Base-by-base conservation (phyloP, 2,329 filamentous ascomycete genomes). In the Xylariaceae sp. region DNA sequence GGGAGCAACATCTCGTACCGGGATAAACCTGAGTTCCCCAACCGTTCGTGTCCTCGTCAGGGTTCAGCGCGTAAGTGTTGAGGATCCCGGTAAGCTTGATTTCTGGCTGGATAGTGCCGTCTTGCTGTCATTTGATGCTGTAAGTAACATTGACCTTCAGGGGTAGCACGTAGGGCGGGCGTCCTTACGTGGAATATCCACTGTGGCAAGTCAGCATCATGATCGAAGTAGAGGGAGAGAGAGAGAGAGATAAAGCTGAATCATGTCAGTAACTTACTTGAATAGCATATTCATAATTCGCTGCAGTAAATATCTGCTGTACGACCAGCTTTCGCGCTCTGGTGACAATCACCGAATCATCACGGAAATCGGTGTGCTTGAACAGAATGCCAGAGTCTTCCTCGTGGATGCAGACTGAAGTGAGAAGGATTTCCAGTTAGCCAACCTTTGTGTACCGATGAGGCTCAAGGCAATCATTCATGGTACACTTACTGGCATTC, bases 1-100 rank as follows among this genome's bases (percentile, higher is more conserved):
- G 31, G 31, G 8, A 11, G 4, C n/a, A n/a, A n/a, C n/a, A 7
- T 33, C 23, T 2, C 50, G 36, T 52, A 54, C 62, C 82, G 0
- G 87, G 85, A 56, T 90, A 92, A 7, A 96, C 89, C 61, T 94
- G 83, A 0, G 88, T 94, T 40, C 89, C 89, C 86, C 87, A 95
- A 43, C 86, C 87, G 19, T 85, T 70, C 7, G 85, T 83, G 48
- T 92, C 85, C 63, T 95, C 88, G 32, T 78, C 85, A 0, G 81
- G 77, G 52, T 81, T 77, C 72, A 95, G 83, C 17, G 81, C 70
- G 54, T 94, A 95, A 0, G 89, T 96, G 71, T 95, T 95, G 38
- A 96, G 69, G 59, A 96, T 94, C 36, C 88, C 88, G 0, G 88
- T 95, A 18, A 95, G 77, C 63, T 90, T 86, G 62, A 95, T 85